Conservation (phyloP, 2,329 filamentous ascomycete genomes). For the Phoma herbarum region DNA sequence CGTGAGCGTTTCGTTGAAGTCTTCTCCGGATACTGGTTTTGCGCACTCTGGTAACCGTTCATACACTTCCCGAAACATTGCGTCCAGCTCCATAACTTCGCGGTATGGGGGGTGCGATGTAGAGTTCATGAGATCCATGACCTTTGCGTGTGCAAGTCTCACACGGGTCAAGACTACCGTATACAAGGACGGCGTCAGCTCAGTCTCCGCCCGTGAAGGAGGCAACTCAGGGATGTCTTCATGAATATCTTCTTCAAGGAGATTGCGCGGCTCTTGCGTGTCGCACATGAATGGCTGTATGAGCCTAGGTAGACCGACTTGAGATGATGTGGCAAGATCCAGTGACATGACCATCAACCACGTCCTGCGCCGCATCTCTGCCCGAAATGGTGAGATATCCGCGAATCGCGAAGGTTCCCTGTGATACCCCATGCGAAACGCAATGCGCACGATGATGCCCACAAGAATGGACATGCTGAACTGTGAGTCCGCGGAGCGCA, state of each 20-base stretch:
- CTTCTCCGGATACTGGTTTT: slow-evolving; percentile 23
- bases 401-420: slow-evolving; percentile 51
- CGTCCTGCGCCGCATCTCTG: slow-evolving; percentile 67
- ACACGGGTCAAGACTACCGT: slow-evolving; percentile 38
- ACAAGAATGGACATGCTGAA: slow-evolving; percentile 42
- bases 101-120: slow-evolving; percentile 40
- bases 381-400: slow-evolving; percentile 61
- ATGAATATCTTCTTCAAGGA: slow-evolving; percentile 54
- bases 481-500: slow-evolving; percentile 42
- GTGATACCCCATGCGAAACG: slow-evolving; percentile 55
- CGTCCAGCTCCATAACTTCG: slow-evolving; percentile 41
- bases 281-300: slow-evolving; percentile 52
- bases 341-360: slow-evolving; percentile 63
- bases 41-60: slow-evolving; percentile 32
- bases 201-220: slow-evolving; percentile 38
- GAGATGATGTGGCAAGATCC: slow-evolving; percentile 51
- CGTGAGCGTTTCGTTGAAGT: slow-evolving; percentile 24
- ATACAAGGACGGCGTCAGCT: slow-evolving; percentile 40
- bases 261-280: slow-evolving; percentile 51
- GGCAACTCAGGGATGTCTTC: slow-evolving; percentile 48
- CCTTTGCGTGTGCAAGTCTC: slow-evolving; percentile 35
- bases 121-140: slow-evolving; percentile 42
- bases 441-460: slow-evolving; percentile 44
- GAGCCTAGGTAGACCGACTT: slow-evolving; percentile 52
- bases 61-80: slow-evolving; percentile 33